A percentile compares a stretch with the other conserved stretches of the same genome.
These are phyloP conservation scores for Solanum sitiens DNA, from an alignment of 257 asterid species.

Conservation along the genomic window DNA sequence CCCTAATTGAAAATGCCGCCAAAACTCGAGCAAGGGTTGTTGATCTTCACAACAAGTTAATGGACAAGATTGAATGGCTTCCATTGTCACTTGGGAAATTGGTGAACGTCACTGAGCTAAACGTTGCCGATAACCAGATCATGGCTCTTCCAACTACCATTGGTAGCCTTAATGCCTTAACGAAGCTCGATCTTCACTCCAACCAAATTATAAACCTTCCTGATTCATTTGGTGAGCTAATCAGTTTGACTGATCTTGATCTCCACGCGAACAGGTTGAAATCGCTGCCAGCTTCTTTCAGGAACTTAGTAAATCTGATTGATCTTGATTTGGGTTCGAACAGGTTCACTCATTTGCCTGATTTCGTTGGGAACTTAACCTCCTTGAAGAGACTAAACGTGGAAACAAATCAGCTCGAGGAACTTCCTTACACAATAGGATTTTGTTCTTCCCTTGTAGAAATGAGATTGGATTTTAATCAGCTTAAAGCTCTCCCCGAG, in stretches of 20 bases:
- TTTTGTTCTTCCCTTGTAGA: slow-evolving; percentile 53
- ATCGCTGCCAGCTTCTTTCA: slow-evolving; percentile 64
- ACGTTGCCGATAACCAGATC: slow-evolving; percentile 51
- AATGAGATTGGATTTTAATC: slow-evolving; percentile 71
- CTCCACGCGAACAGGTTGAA: slow-evolving; percentile 55
- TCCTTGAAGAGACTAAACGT: slow-evolving; percentile 47
- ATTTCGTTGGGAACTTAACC: slow-evolving; percentile 34
- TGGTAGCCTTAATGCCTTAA: slow-evolving; percentile 34
- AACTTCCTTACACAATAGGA: slow-evolving; percentile 63
- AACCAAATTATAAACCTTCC: slow-evolving; percentile 89
- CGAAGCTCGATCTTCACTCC: slow-evolving; percentile 45
- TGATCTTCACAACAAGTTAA: slow-evolving; percentile 57
- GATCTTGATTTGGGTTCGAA: slow-evolving; percentile 68
- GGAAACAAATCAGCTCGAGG: slow-evolving; percentile 62
- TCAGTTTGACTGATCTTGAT: slow-evolving; percentile 43
- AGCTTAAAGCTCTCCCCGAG: slow-evolving; percentile 69
- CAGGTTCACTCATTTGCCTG: slow-evolving; percentile 46
- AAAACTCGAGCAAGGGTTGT: slow-evolving; percentile 34
- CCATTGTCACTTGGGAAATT: slow-evolving; percentile 75
- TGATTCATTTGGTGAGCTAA: slow-evolving; percentile 54
- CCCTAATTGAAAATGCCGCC: slow-evolving; percentile 40
- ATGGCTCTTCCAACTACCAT: slow-evolving; percentile 79
- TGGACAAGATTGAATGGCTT: slow-evolving; percentile 83
- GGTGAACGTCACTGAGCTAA: slow-evolving; percentile 32
- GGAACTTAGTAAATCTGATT: slow-evolving; percentile 35